A percentile compares a stretch with the other conserved stretches of the same genome.
Evolutionary conservation across 2,329 filamentous ascomycete species (phyloP).

Genomic region (Zarea fungicola): DNA sequence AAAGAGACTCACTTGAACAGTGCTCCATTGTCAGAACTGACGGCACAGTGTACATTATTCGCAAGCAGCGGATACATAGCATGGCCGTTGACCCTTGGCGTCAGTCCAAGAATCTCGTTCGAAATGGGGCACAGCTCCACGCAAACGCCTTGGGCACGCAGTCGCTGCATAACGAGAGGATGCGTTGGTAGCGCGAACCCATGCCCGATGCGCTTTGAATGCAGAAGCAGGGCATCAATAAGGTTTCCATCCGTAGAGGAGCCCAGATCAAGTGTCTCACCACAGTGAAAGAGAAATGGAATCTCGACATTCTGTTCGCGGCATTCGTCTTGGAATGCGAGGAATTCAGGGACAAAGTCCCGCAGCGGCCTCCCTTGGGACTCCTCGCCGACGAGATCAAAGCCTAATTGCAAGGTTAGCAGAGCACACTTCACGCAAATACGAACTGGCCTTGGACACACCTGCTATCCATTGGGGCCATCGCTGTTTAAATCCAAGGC

Average conservation of each 20-base stretch:
- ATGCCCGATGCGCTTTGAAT: conserved; percentile 66
- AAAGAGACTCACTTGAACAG: conserved; percentile 59
- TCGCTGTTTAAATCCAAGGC: conserved; percentile 51
- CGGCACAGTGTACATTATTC: conserved; percentile 67
- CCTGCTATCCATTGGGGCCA: conserved; percentile 57
- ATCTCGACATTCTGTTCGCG: conserved; percentile 45
- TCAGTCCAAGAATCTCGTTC: conserved; percentile 69
- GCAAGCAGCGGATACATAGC: conserved; percentile 63
- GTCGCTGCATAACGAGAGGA: conserved; percentile 58
- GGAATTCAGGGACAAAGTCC: conserved; percentile 49
- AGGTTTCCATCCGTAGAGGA: conserved; percentile 62
- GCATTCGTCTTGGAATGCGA: conserved; percentile 52
- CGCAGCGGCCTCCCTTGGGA: conserved; percentile 53
- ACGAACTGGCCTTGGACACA: background rate
- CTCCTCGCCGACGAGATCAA: conserved; percentile 67
- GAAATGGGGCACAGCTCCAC: conserved; percentile 75
- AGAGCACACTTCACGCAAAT: background rate
- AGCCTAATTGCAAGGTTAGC: conserved; percentile 35
- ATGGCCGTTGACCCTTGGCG: conserved; percentile 59
- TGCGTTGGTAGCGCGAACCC: conserved; percentile 66
- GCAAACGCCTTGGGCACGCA: conserved; percentile 59
- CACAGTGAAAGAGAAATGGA: conserved; percentile 72
- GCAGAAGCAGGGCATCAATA: conserved; percentile 60
- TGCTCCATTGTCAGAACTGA: conserved; percentile 71
- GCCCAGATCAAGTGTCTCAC: conserved; percentile 65